Base-by-base conservation (phyloP, 2,329 filamentous ascomycete genomes). In the Aspergillus sp. region DNA sequence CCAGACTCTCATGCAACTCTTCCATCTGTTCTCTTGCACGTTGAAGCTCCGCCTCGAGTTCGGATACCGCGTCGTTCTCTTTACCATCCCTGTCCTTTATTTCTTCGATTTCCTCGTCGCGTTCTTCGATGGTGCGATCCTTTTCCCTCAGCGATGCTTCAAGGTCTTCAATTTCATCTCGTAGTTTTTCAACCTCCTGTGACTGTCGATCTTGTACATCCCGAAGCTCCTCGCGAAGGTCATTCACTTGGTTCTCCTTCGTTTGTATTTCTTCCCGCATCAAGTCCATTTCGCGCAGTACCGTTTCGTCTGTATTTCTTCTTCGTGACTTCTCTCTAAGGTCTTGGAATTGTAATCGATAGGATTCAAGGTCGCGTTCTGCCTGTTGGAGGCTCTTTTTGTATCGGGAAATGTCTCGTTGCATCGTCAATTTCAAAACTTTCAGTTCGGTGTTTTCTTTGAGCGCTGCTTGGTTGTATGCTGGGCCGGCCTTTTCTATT, bases 361-460 rank as follows among this genome's bases (percentile, higher is more conserved):
- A 95, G 46, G 78, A 77, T 60, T 95, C 90, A 3, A 97, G 76
- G 48, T 96, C 89, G 52, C 83, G 84, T 70, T 97, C 90, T 4
- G 91, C 90, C 19, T 82, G 79, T 13, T 80, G 81, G 8, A 98
- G 74, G 33, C 85, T 85, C 64, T 95, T 97, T 63, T 87, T 88
- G 70, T 91, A 93, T 52, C 83, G 83, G 54, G 86, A 82, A 12
- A 98, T 76, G 57, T 98, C 93, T 47, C 85, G 81, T 62, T 93
- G 84, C 81, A 97, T 86, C 0, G 88, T 91, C 47, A 94, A 81
- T 61, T 88, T 88, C 68, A 93, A 86, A 46, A 95, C 90, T 66
- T 97, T 97, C 43, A 98, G 81, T 53, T 95, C 90, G 4, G 93
- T 94, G 62, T 98, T 98, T 68, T 98, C 93, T 62, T 88, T 89